Percentiles rank a stretch among this genome's conserved stretches.
Evolutionary conservation across 441 rosid genomes (phyloP).

Genomic region (Populus trichocarpa): DNA sequence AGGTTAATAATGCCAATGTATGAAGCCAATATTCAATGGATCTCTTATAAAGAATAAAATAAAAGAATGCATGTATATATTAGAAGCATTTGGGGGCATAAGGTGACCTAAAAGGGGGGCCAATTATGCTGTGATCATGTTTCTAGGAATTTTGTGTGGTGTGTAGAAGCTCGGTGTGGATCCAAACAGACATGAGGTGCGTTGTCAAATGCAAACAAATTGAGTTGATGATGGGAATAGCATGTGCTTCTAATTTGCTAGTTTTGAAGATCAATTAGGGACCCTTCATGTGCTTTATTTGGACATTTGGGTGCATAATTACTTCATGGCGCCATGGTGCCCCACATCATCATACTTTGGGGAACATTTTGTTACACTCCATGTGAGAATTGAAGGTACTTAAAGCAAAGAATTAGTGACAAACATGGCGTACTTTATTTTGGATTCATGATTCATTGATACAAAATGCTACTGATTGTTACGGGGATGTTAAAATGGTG

Average conservation of each 20-base stretch:
- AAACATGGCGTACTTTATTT: background rate
- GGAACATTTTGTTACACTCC: background rate
- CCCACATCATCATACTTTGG: slow-evolving; percentile 12
- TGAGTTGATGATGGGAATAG: slow-evolving; percentile 21
- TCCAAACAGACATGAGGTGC: slow-evolving; percentile 2
- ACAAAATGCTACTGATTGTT: background rate
- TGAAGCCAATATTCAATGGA: background rate
- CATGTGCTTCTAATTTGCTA: slow-evolving; percentile 27
- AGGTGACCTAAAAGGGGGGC: background rate
- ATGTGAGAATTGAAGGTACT: background rate
- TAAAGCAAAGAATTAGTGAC: background rate
- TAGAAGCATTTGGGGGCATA: background rate
- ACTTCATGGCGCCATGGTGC: background rate
- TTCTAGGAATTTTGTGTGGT: background rate
- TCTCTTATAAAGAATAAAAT: background rate
- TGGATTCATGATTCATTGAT: background rate
- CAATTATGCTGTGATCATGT: background rate
- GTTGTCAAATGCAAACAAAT: slow-evolving; percentile 22
- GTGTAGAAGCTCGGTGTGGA: background rate
- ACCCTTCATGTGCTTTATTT: slow-evolving; percentile 10
- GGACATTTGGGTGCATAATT: slow-evolving; percentile 18
- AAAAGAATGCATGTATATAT: no score
- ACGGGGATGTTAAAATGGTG: background rate
- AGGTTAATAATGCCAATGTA: background rate
- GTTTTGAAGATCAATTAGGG: slow-evolving; percentile 14